Evolutionary conservation across 2,329 filamentous ascomycete species (phyloP).

Genomic region (Ceratocystis colombiana): DNA sequence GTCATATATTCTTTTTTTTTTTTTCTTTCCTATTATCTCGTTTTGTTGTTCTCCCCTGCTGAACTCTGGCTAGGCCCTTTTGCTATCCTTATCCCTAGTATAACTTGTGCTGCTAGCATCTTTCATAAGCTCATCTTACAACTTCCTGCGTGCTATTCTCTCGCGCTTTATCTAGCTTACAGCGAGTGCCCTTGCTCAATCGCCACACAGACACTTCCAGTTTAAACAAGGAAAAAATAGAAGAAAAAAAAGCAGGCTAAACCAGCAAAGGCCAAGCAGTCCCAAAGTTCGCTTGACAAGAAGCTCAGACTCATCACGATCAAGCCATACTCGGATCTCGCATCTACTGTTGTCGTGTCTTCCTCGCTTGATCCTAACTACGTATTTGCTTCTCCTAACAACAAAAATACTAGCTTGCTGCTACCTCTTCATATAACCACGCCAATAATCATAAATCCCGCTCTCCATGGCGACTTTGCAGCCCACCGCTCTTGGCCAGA

Average conservation of each 20-base stretch:
- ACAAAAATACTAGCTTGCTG: not conserved
- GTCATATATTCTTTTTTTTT: not conserved
- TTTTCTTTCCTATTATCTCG: not conserved
- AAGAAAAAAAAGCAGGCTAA: not conserved
- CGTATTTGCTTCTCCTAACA: not conserved
- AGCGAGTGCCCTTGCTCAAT: not conserved
- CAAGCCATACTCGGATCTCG: conserved; percentile 1
- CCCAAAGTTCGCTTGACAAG: not conserved
- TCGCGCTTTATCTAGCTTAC: not conserved
- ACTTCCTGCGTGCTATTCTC: not conserved
- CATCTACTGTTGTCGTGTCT: not conserved
- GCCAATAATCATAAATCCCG: not conserved
- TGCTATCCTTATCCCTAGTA: conserved; percentile 7
- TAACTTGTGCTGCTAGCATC: conserved; percentile 2
- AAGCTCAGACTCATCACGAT: conserved; percentile 8
- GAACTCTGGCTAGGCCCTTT: not conserved
- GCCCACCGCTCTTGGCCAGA: not conserved
- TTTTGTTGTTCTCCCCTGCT: not conserved
- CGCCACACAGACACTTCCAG: conserved; percentile 5
- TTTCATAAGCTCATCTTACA: not conserved
- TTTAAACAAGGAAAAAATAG: not conserved
- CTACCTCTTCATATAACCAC: not conserved
- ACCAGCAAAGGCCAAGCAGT: conserved; percentile 6
- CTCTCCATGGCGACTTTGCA: conserved; percentile 3
- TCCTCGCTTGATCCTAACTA: too few relatives aligned